These are phyloP conservation scores for Populus ilicifolia DNA, from an alignment of 345 rosid genomes.

Conservation along the genomic window DNA sequence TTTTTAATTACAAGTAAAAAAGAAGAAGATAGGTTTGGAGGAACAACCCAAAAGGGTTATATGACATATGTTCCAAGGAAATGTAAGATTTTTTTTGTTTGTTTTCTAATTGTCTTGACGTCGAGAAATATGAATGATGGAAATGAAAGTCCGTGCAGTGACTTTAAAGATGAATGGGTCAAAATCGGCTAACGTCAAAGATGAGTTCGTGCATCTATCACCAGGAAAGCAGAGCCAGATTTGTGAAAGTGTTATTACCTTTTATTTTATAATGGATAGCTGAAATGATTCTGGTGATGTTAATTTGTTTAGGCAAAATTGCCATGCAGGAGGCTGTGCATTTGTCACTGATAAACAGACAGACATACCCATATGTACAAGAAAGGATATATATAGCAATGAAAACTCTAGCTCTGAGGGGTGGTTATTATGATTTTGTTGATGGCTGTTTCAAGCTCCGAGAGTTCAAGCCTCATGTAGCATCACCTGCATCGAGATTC, in stretches of 20 bases:
- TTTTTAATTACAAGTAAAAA: too few relatives aligned
- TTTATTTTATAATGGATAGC: neutral
- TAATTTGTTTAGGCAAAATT: neutral
- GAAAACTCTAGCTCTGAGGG: conserved; percentile 9
- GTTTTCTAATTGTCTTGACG: neutral
- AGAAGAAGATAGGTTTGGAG: too few relatives aligned
- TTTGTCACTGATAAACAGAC: conserved; percentile 20
- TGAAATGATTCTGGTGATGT: too few relatives aligned
- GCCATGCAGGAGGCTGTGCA: conserved; percentile 31
- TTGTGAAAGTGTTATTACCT: conserved; percentile 20
- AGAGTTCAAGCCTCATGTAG: conserved; percentile 6
- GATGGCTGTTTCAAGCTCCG: conserved; percentile 22
- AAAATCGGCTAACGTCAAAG: conserved; percentile 25
- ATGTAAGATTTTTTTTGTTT: conserved; percentile 2
- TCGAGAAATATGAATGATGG: neutral
- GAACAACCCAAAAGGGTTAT: too few relatives aligned
- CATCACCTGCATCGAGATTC: neutral
- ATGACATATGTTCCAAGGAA: conserved; percentile 3
- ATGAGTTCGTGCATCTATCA: neutral
- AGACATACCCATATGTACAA: conserved; percentile 26
- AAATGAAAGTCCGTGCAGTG: conserved; percentile 15
- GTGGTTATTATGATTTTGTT: conserved; percentile 25
- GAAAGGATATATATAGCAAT: neutral
- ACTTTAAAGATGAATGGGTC: conserved; percentile 33
- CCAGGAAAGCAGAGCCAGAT: neutral